Conservation (phyloP, 176 grass and related monocot genomes). For the Themeda triandra region DNA sequence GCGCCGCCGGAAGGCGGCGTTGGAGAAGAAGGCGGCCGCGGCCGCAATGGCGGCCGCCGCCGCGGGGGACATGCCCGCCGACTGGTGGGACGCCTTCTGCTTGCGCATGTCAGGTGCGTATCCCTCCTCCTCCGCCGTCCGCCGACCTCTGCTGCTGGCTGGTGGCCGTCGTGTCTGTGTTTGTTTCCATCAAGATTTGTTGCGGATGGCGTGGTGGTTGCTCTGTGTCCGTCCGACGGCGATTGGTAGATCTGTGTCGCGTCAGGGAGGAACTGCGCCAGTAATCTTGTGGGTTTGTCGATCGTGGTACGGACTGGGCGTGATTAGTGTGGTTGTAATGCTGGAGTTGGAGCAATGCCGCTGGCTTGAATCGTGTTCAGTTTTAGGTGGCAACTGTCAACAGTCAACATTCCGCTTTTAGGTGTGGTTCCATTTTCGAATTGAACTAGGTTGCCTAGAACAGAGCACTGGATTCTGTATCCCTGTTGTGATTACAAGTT, state of each 20-base stretch:
- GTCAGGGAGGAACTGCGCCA: neutral
- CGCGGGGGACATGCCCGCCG: neutral
- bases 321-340: conserved; percentile 3
- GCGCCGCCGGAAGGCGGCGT: conserved; percentile 44
- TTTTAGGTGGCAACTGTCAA: neutral
- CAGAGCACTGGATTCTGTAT: neutral
- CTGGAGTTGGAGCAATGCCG: conserved; percentile 20
- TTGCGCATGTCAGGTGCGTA: conserved; percentile 44
- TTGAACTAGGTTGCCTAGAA: neutral
- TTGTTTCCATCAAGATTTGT: conserved; percentile 25
- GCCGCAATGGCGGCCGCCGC: conserved; percentile 40
- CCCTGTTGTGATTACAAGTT: neutral
- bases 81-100: conserved; percentile 60
- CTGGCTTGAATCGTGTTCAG: neutral
- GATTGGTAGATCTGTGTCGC: conserved; percentile 38
- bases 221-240: neutral
- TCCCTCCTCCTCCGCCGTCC: neutral
- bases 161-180: neutral
- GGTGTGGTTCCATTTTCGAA: neutral
- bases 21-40: conserved; percentile 53
- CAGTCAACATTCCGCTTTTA: neutral
- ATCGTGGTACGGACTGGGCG: neutral
- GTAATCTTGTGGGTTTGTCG: neutral
- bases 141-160: neutral
- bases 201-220: conserved; percentile 1